Conservation (phyloP, 805 yeast species). For the Zygotorulaspora sp. region DNA sequence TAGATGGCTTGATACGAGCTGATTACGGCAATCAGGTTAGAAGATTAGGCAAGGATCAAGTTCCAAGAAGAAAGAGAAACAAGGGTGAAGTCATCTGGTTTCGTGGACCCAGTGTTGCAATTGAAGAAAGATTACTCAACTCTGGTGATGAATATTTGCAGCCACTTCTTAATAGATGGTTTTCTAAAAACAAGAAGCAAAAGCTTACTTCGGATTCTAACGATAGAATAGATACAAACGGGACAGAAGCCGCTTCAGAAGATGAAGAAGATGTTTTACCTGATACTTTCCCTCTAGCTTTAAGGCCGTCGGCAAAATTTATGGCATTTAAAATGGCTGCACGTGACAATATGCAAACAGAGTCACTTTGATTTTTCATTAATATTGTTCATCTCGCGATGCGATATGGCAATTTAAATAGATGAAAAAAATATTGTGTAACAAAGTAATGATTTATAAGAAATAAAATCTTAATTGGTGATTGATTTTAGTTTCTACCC, state of each 20-base stretch:
- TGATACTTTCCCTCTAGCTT: conserved; percentile 25
- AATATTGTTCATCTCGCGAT: not conserved
- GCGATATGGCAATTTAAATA: not conserved
- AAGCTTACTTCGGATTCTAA: conserved; percentile 27
- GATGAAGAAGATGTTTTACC: conserved; percentile 21
- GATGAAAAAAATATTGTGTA: not conserved
- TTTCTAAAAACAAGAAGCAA: conserved; percentile 21
- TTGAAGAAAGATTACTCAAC: conserved; percentile 39
- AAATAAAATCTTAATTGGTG: not conserved
- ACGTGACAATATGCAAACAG: conserved; percentile 15
- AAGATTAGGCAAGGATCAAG: conserved; percentile 23
- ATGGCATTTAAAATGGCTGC: conserved; percentile 50
- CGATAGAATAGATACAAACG: conserved; percentile 22
- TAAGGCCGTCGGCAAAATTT: conserved; percentile 68
- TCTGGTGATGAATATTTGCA: conserved; percentile 19
- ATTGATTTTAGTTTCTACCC: not conserved
- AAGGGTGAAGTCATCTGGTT: conserved; percentile 56
- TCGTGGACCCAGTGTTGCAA: conserved; percentile 57
- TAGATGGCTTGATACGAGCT: conserved; percentile 33
- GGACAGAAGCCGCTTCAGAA: conserved; percentile 20
- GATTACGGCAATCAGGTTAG: conserved; percentile 30
- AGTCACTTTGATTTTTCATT: conserved; percentile 11
- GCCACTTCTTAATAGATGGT: conserved; percentile 26
- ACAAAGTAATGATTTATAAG: not conserved
- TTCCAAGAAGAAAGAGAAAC: conserved; percentile 20